Conservation (phyloP, 306 rosid species). For the Rubus idaeus region DNA sequence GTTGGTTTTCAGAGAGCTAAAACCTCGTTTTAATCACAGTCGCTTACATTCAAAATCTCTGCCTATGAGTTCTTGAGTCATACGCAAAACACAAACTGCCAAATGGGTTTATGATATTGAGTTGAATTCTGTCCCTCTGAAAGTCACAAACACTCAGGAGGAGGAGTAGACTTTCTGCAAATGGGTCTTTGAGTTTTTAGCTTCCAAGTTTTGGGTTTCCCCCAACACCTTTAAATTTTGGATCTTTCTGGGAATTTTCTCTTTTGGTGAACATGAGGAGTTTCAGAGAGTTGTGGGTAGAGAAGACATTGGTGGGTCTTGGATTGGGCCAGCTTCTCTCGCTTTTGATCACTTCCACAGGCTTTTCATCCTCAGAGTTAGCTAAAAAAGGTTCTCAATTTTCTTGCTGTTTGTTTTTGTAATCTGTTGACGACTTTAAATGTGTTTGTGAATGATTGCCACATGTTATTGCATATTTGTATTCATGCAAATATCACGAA, state of each 20-base stretch:
- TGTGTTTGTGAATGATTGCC: background rate
- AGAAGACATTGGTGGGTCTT: constrained; percentile 68
- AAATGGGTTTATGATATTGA: background rate
- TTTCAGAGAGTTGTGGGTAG: constrained; percentile 47
- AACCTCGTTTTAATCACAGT: constrained; percentile 11
- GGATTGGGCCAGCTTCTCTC: constrained; percentile 94
- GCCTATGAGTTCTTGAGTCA: background rate
- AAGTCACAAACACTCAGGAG: background rate
- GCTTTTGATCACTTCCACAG: constrained; percentile 84
- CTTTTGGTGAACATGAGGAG: constrained; percentile 28
- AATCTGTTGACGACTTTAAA: background rate
- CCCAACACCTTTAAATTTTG: background rate
- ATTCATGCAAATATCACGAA: background rate
- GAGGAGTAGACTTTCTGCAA: background rate
- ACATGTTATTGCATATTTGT: background rate
- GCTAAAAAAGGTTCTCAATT: constrained; percentile 68
- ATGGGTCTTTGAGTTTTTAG: constrained; percentile 16
- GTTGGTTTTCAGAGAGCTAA: constrained; percentile 11
- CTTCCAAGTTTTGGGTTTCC: background rate
- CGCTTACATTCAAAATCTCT: constrained; percentile 7
- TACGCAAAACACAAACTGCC: background rate
- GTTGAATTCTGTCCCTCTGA: background rate
- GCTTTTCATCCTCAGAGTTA: constrained; percentile 78
- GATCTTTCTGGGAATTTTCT: background rate
- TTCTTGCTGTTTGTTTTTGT: background rate